Evolutionary conservation across 495 filamentous ascomycete species (phyloP), one percentile per base, ranked within the genome.

Genomic region (Daldinia childiae): DNA sequence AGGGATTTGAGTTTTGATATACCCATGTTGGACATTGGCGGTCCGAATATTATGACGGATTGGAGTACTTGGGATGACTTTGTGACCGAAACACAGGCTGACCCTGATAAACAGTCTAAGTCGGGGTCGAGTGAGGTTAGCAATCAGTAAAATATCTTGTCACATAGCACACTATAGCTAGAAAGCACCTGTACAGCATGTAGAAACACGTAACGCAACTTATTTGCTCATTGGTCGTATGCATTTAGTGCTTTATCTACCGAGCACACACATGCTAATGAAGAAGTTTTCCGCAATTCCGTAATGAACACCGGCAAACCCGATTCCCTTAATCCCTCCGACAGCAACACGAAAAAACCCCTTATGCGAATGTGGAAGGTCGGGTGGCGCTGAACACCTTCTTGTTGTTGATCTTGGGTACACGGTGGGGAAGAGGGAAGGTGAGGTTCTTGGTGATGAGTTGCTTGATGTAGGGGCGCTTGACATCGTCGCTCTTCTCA

Each of bases 401-500:
- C 86, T 90, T 92, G 86, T 85, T 89, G 78, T 79, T 80, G 74
- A 85, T 87, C 86, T 91, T 93, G 82, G 89, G 87, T 73, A 95
- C 86, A 77, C 95, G 95, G 88, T 98, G 95, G 77, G 95, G 95
- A 76, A 99, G 92, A 81, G 95, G 95, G 92, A 99, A 99, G 83
- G 93, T 92, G 82, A 99, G 92, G 82, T 91, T 82, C 90, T 97
- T 97, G 83, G 86, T 84, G 80, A 98, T 83, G 82, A 99, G 93
- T 85, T 99, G 95, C 88, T 92, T 95, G 90, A 98, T 95, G 90
- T 99, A 98, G 73, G 96, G 94, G 80, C 94, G 92, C 85, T 94
- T 94, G 87, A 99, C 88, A 80, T 93, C 92, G 68, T 92, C 92
- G 79, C 82, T 87, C 87, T 97, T 96, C 84, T 95, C 90, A 80